Conservation (phyloP, 192 early-diverging fungal genomes). For the Radiomyces spectabilis region DNA sequence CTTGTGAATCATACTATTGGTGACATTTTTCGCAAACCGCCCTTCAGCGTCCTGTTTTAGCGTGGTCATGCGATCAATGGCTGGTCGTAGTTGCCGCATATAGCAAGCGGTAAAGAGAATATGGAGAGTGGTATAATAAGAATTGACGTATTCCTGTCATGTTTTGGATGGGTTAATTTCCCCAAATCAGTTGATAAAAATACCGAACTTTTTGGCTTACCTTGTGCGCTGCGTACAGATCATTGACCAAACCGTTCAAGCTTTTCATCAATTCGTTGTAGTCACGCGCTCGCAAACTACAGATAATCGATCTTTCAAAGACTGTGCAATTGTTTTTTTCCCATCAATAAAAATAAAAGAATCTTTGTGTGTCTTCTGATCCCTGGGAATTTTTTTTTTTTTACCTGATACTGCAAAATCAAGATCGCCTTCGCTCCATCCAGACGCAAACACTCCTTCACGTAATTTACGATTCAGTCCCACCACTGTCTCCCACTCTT, state of each 20-base stretch:
- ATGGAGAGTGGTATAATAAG: background rate
- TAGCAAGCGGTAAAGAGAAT: background rate
- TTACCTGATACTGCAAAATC: background rate
- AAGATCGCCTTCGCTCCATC: constrained; percentile 2
- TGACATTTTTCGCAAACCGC: background rate
- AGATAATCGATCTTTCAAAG: background rate
- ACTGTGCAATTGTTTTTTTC: too few relatives aligned
- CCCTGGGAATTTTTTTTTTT: too few relatives aligned
- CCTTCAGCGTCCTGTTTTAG: background rate
- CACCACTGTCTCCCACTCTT: background rate
- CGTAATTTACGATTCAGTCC: background rate
- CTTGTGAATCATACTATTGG: background rate
- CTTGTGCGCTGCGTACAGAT: background rate
- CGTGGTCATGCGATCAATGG: background rate
- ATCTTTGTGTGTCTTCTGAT: too few relatives aligned
- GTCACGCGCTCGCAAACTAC: background rate
- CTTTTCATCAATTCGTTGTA: constrained; percentile 1
- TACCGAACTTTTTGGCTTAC: background rate
- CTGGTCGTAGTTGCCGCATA: background rate
- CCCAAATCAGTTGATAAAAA: background rate
- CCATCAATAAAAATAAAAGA: background rate
- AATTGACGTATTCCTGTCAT: background rate
- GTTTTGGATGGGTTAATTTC: background rate
- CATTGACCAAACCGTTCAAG: background rate
- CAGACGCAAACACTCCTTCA: constrained; percentile 4